Base-by-base conservation (phyloP, 345 rosid genomes). In the Eucalyptus tenuipes region DNA sequence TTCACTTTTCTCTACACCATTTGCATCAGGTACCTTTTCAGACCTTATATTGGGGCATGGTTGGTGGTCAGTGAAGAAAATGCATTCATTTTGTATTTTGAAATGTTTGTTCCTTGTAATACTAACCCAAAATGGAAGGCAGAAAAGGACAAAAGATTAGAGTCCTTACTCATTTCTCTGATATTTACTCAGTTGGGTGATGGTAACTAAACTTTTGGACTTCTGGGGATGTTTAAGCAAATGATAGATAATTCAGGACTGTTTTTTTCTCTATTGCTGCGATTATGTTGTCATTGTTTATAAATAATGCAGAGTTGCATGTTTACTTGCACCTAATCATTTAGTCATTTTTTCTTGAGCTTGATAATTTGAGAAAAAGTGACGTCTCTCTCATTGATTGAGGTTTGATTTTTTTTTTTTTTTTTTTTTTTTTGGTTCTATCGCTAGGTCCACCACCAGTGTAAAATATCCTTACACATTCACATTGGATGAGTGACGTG, bases 1-100 rank as follows among this genome's bases (percentile, higher is more conserved):
- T 90, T 92, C 95, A 85, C 90, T 94, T 31, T 96, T 94, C 90
- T 86, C 96, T 68, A 94, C 94, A 37, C 97, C 99, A 84, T 91
- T 94, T 92, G 93, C 95, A 81, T 90, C 97, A 88, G 96, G 95
- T 93, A 93, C 47, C 87, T 48, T 85, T 82, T 87, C 44, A 50
- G 44, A 47, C 85, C 27, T 25, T 87, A 5, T 49, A 40, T 17
- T 52, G 24, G 18, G 81, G 31, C 50, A 57, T 47, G 17, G 27
- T 9, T 75, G 47, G 24, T 37, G 68, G 40, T 55, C 44, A 53
- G 31, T 44, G 49, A 53, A 29, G 27, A 52, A 57, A 71, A 29
- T 86, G 86, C 37, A 25, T 16, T 20, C 2, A 5, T 20, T 85
- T 48, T 50, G 59, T 85, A 13, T 49, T 31, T 85, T 45, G 59